A percentile compares a stretch with the other conserved stretches of the same genome.
phyloP scores from a whole-genome alignment of 2,329 filamentous ascomycete genomes.

The Calonectria hawksworthii region DNA sequence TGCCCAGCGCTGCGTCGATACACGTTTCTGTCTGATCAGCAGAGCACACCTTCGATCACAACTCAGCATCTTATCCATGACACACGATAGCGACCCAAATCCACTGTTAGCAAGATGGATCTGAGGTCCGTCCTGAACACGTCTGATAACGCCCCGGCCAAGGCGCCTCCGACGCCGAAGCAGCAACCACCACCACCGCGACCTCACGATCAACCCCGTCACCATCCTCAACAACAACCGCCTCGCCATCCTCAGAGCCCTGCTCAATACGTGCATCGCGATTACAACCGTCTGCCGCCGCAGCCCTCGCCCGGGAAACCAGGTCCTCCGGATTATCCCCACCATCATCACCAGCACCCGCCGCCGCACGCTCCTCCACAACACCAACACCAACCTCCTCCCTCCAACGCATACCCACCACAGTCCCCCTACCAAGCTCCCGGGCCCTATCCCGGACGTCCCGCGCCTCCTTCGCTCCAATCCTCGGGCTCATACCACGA shows the following conservation, averaged over 20 bases:
- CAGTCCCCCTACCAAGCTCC: constrained; percentile 55
- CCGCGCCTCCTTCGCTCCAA: constrained; percentile 62
- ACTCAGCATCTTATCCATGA: constrained; percentile 2
- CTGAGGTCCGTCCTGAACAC: constrained; percentile 68
- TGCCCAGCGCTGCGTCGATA: constrained; percentile 32
- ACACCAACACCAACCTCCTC: constrained; percentile 36
- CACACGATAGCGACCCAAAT: constrained; percentile 8
- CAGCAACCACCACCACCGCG: constrained; percentile 51
- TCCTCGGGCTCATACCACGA: constrained; percentile 60
- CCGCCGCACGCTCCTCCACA: constrained; percentile 33
- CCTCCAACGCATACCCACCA: constrained; percentile 54
- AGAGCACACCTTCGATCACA: constrained; percentile 27
- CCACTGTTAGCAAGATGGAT: constrained; percentile 58
- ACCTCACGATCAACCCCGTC: constrained; percentile 49
- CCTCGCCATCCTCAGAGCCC: constrained; percentile 54
- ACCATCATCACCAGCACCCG: constrained; percentile 47
- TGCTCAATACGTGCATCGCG: constrained; percentile 63
- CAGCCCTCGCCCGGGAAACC: constrained; percentile 65
- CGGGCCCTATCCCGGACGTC: constrained; percentile 59
- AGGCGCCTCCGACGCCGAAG: constrained; percentile 49
- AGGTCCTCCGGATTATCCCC: constrained; percentile 61
- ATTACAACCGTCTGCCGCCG: constrained; percentile 62
- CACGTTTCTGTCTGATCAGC: constrained; percentile 33
- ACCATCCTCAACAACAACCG: constrained; percentile 49
- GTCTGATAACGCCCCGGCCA: constrained; percentile 59